Evolutionary conservation across 2,329 filamentous ascomycete genomes (phyloP).

Genomic region (Penicillium olsonii): DNA sequence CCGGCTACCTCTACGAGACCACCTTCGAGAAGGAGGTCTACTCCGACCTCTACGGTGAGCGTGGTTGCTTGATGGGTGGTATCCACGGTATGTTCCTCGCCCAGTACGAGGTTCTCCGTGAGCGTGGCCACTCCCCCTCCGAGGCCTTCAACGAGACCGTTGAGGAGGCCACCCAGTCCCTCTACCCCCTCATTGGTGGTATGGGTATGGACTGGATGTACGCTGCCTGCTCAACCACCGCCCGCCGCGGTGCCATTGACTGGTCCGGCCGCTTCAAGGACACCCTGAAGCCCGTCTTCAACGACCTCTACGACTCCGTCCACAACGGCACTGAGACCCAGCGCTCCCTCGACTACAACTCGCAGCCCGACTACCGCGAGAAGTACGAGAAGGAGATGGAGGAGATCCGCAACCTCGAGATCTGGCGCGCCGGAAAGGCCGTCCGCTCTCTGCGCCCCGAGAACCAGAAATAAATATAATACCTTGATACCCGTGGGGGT

Average conservation of each 20-base stretch:
- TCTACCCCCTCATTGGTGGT: conserved; percentile 96
- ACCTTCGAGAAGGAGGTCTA: conserved; percentile 99
- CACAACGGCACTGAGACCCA: conserved; percentile 89
- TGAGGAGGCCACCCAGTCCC: conserved; percentile 96
- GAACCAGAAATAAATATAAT: conserved; percentile 70
- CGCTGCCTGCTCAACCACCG: conserved; percentile 98
- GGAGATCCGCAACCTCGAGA: conserved; percentile 97
- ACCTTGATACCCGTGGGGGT: conserved; percentile 29
- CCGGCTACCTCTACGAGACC: conserved; percentile 99
- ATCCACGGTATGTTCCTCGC: conserved; percentile 99
- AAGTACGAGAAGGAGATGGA: conserved; percentile 98
- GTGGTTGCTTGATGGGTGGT: conserved; percentile 99
- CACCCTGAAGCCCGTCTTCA: conserved; percentile 97
- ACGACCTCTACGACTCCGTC: conserved; percentile 92
- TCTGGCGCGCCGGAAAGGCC: conserved; percentile 98
- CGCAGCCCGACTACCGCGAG: conserved; percentile 91
- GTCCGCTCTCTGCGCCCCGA: conserved; percentile 83
- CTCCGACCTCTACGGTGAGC: conserved; percentile 99
- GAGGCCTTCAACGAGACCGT: conserved; percentile 99
- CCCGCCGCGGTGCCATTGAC: conserved; percentile 97
- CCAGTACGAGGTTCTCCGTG: conserved; percentile 99
- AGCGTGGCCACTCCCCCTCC: conserved; percentile 94
- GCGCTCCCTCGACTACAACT: conserved; percentile 96
- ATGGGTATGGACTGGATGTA: conserved; percentile 99
- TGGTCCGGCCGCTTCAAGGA: conserved; percentile 98